Evolutionary conservation across 2,329 filamentous ascomycete genomes (phyloP), one percentile per base, ranked within the genome.

Genomic region (Cordyceps fumosorosea): DNA sequence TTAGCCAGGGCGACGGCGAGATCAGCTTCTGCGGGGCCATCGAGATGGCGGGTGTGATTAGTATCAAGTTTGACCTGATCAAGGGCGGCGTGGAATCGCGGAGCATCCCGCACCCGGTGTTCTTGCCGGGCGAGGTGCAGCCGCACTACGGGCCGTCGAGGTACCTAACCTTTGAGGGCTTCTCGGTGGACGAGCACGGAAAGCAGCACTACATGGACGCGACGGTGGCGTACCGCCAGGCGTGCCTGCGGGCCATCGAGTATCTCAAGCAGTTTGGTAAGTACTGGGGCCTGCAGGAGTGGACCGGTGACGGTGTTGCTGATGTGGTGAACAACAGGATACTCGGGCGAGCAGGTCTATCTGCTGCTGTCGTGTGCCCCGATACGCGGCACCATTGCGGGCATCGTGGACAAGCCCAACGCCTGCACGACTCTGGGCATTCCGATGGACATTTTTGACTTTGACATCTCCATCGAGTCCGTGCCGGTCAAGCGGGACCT

Each of bases 361-460:
- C 80, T 97, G 34, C 76, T 96, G 56, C 77, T 96, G 53, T 93
- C 89, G 18, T 95, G 90, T 72, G 92, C 92, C 0, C 92, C 93
- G 0, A 83, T 96, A 5, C 89, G 96, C 73, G 93, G 93, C 0
- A 90, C 96, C 70, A 84, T 96, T 57, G 93, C 91, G 1, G 92
- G 93, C 0, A 89, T 96, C 62, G 92, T 96, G 10, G 91, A 96
- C 73, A 90, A 96, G 55, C 92, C 92, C 0, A 96, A 96, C 71
- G 90, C 89, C 0, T 96, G 93, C 71, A 96, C 92, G 4, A 96
- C 93, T 0, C 78, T 96, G 63, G 92, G 91, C 0, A 72, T 96
- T 60, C 93, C 93, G 1, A 91, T 96, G 81, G 93, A 96, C 75
- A 96, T 97, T 59, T 97, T 97, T 69, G 90, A 95, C 70, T 96